Conservation (phyloP, 164 flowering plant species). For the Liquidambar formosana region DNA sequence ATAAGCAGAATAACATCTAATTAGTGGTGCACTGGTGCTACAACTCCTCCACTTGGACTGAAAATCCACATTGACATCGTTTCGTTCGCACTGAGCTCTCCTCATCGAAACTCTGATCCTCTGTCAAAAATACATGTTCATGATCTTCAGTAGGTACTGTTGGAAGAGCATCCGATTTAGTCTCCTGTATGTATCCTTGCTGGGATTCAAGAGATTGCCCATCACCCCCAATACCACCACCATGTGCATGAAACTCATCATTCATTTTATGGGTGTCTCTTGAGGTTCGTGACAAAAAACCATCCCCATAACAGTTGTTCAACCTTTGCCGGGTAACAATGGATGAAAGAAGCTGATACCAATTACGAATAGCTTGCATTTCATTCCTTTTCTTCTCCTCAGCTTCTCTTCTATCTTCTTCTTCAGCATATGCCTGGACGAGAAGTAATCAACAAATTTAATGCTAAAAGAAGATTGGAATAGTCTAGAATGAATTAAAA, state of each 20-base stretch:
- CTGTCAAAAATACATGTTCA: slow-evolving; percentile 69
- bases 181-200: slow-evolving; percentile 13
- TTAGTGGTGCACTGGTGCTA: slow-evolving; percentile 30
- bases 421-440: slow-evolving; percentile 83
- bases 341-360: slow-evolving; percentile 96
- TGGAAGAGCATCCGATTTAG: slow-evolving; percentile 8
- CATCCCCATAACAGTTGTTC: slow-evolving; percentile 49
- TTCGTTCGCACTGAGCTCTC: slow-evolving; percentile 52
- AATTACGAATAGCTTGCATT: slow-evolving; percentile 64
- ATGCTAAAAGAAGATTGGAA: neutral
- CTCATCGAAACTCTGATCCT: slow-evolving; percentile 57
- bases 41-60: slow-evolving; percentile 76
- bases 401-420: slow-evolving; percentile 66
- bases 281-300: slow-evolving; percentile 20
- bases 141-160: slow-evolving; percentile 38
- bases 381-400: slow-evolving; percentile 78
- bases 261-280: slow-evolving; percentile 12
- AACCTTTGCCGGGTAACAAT: slow-evolving; percentile 80
- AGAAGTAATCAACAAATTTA: slow-evolving; percentile 1
- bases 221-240: slow-evolving; percentile 12
- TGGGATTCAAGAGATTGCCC: slow-evolving; percentile 10
- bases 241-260: neutral
- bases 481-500: neutral
- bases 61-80: slow-evolving; percentile 85
- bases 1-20: too few relatives aligned